These are phyloP conservation scores for Epichloe hybrida DNA, from an alignment of 2,329 filamentous ascomycete genomes.

Conservation along the genomic window DNA sequence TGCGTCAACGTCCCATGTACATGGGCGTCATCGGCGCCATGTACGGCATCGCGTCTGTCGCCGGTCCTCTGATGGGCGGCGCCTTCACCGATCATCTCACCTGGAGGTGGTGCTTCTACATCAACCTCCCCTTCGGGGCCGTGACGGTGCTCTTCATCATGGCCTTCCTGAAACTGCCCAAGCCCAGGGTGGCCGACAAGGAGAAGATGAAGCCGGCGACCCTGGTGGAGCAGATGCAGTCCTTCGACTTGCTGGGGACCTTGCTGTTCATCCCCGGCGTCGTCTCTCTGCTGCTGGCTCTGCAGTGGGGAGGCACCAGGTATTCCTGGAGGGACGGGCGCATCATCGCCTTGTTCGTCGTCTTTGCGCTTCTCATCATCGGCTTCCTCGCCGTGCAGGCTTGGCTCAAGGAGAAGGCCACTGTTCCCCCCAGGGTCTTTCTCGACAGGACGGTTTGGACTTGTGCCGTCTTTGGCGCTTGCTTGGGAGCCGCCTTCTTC, in stretches of 20 bases:
- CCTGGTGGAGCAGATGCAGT: slow-evolving; percentile 1
- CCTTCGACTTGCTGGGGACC: slow-evolving; percentile 15
- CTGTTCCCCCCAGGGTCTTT: slow-evolving; percentile 5
- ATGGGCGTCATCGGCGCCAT: slow-evolving; percentile 26
- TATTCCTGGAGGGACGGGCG: slow-evolving; percentile 13
- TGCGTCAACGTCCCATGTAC: slow-evolving; percentile 20
- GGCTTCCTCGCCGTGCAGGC: slow-evolving; percentile 22
- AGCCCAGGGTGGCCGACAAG: slow-evolving; percentile 4
- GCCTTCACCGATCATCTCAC: slow-evolving; percentile 22
- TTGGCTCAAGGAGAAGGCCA: slow-evolving; percentile 12
- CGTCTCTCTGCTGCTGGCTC: slow-evolving; percentile 33
- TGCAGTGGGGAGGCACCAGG: slow-evolving; percentile 33
- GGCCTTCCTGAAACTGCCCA: slow-evolving; percentile 9
- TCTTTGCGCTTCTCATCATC: slow-evolving; percentile 4
- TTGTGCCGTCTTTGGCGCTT: slow-evolving; percentile 12
- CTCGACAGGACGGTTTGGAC: slow-evolving; percentile 14
- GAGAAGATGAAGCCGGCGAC: slow-evolving; percentile 8
- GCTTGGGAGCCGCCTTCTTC: slow-evolving; percentile 9
- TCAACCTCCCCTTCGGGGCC: slow-evolving; percentile 25
- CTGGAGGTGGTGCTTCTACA: slow-evolving; percentile 29
- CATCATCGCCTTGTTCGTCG: slow-evolving; percentile 6
- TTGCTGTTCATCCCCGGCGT: slow-evolving; percentile 22
- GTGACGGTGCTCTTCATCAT: slow-evolving; percentile 20
- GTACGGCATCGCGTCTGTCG: slow-evolving; percentile 30
- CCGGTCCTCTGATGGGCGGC: slow-evolving; percentile 21